A percentile compares a stretch with the other conserved stretches of the same genome.
phyloP scores from a whole-genome alignment of 352 stramenopile species.

The Phytophthora rubi region DNA sequence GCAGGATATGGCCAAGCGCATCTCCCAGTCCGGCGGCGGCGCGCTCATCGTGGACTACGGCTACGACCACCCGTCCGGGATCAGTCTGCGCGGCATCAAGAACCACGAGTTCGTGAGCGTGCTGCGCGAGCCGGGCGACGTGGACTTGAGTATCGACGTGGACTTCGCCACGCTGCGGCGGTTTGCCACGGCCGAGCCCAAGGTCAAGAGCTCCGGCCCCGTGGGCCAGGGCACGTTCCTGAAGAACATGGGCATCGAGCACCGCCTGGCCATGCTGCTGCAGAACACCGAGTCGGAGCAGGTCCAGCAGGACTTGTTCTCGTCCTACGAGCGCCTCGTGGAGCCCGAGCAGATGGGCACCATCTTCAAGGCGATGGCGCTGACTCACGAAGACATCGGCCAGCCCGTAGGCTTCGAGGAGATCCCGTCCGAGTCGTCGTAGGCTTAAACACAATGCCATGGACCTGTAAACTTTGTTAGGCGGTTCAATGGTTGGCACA shows the following conservation, averaged over 20 bases:
- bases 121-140: constrained; percentile 90
- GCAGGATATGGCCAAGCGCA: constrained; percentile 92
- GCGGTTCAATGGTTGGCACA: neutral
- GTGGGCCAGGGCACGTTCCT: constrained; percentile 94
- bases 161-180: constrained; percentile 87
- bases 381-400: constrained; percentile 69
- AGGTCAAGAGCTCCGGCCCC: constrained; percentile 85
- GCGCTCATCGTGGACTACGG: constrained; percentile 97
- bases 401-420: constrained; percentile 73
- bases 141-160: constrained; percentile 92
- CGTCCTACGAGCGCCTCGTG: constrained; percentile 93
- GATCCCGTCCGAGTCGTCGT: neutral
- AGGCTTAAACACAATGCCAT: constrained; percentile 6
- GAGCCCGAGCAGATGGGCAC: constrained; percentile 93
- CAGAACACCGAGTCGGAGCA: constrained; percentile 85
- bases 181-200: constrained; percentile 61
- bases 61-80: constrained; percentile 86
- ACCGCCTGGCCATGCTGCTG: constrained; percentile 91
- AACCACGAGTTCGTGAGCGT: constrained; percentile 95
- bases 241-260: constrained; percentile 95
- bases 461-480: neutral
- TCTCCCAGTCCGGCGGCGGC: constrained; percentile 84
- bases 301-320: constrained; percentile 87
- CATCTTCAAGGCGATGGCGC: constrained; percentile 94
- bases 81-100: constrained; percentile 95